phyloP scores from a whole-genome alignment of 768 basidiomycete species.

The Phaeolepiota aurea region DNA sequence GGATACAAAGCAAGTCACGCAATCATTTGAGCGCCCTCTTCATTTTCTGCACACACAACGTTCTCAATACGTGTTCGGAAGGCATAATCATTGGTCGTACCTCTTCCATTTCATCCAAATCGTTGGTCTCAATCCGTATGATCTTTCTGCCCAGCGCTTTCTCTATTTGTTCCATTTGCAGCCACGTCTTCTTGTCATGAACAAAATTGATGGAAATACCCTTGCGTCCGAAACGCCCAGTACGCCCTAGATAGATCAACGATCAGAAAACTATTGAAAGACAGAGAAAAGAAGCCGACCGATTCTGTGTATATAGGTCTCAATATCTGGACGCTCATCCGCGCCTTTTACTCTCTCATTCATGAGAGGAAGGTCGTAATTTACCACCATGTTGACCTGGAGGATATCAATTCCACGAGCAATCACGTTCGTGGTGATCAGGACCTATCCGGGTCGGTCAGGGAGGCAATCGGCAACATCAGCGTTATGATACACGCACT shows the following conservation, averaged over 20 bases:
- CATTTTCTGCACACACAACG: constrained; percentile 50
- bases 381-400: constrained; percentile 99
- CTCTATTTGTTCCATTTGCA: constrained; percentile 88
- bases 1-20: too few species aligned
- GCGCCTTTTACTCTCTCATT: constrained; percentile 50
- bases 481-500: too few species aligned
- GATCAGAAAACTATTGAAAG: not conserved
- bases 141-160: constrained; percentile 71
- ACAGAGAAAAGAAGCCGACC: constrained; percentile 51
- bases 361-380: constrained; percentile 91
- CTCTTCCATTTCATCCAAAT: constrained; percentile 92
- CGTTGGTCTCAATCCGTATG: constrained; percentile 78
- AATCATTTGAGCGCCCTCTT: constrained; percentile 69
- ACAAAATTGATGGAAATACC: constrained; percentile 98
- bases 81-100: constrained; percentile 31
- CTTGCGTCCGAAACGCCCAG: constrained; percentile 95
- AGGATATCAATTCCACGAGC: constrained; percentile 97
- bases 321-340: constrained; percentile 68
- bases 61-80: not conserved
- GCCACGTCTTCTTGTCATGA: constrained; percentile 80
- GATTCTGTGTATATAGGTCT: constrained; percentile 97
- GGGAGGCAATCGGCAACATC: too few species aligned
- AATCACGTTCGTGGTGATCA: constrained; percentile 98
- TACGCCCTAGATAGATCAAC: constrained; percentile 59
- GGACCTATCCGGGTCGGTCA: too few species aligned